Conservation (phyloP, 139 green algal genomes). For the Eudorina sp. region DNA sequence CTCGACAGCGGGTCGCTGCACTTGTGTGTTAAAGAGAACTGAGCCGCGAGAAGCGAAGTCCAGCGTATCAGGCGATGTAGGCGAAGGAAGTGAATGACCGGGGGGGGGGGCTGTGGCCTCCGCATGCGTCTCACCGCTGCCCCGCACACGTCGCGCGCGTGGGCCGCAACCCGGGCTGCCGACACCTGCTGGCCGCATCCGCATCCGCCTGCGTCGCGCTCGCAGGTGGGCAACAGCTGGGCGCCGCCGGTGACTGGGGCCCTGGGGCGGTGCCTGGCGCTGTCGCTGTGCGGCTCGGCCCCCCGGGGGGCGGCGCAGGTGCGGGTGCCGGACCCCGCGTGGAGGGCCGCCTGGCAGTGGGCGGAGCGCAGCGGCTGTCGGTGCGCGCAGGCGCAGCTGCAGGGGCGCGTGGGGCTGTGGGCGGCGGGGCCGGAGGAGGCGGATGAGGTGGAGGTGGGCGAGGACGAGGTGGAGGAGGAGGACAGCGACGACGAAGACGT, state of each 20-base stretch:
- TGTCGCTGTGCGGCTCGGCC: not conserved
- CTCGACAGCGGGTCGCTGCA: no score
- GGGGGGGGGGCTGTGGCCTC: no score
- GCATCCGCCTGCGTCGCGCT: no score
- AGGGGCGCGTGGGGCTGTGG: not conserved
- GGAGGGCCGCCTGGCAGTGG: not conserved
- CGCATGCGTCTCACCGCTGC: no score
- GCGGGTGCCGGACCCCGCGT: not conserved
- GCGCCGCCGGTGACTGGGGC: not conserved
- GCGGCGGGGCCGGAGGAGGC: conserved; percentile 6
- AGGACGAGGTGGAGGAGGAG: not conserved
- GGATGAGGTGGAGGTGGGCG: not conserved
- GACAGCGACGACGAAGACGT: conserved; percentile 1
- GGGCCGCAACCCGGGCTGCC: no score
- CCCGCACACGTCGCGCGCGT: no score
- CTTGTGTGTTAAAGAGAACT: no score
- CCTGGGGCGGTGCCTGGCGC: not conserved
- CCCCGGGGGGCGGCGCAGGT: not conserved
- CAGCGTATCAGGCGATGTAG: no score
- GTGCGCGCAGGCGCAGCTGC: not conserved
- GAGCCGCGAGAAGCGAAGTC: no score
- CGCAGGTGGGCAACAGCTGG: conserved; percentile 38
- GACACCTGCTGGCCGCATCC: no score
- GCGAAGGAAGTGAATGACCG: no score
- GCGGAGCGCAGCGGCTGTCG: no score